These are phyloP conservation scores for Didymella segeticola DNA, from an alignment of 2,329 filamentous ascomycete genomes.

Conservation along the genomic window DNA sequence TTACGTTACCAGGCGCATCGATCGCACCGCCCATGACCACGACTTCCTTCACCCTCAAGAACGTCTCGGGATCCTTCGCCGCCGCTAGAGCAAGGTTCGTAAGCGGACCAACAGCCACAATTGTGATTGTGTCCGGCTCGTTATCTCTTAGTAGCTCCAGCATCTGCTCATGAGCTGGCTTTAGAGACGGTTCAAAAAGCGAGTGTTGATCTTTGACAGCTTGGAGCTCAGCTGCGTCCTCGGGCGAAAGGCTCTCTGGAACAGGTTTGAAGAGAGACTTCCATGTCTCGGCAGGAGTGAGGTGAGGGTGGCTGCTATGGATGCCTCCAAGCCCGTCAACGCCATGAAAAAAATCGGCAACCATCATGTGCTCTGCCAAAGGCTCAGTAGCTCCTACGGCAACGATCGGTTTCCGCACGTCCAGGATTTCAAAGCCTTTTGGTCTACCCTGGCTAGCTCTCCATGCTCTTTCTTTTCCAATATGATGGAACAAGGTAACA, in stretches of 20 bases:
- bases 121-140: constrained; percentile 82
- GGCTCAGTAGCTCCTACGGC: constrained; percentile 87
- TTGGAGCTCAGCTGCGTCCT: constrained; percentile 45
- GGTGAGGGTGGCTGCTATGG: constrained; percentile 56
- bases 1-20: constrained; percentile 75
- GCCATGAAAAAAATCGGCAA: constrained; percentile 73
- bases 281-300: constrained; percentile 57
- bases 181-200: constrained; percentile 76
- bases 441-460: constrained; percentile 70
- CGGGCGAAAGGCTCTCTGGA: constrained; percentile 38
- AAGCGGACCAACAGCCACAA: constrained; percentile 86
- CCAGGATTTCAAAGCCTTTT: constrained; percentile 76
- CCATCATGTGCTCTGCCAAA: constrained; percentile 79
- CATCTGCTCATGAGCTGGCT: constrained; percentile 82
- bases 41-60: constrained; percentile 86
- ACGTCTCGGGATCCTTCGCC: constrained; percentile 85
- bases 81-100: constrained; percentile 94
- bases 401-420: constrained; percentile 77
- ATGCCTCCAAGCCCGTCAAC: constrained; percentile 58
- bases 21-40: constrained; percentile 95
- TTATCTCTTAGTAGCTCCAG: constrained; percentile 84
- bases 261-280: constrained; percentile 52
- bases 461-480: constrained; percentile 90
- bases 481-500: constrained; percentile 87
- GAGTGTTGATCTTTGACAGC: constrained; percentile 50